Conservation (phyloP, 441 rosid species). For the Daphne laureola region DNA sequence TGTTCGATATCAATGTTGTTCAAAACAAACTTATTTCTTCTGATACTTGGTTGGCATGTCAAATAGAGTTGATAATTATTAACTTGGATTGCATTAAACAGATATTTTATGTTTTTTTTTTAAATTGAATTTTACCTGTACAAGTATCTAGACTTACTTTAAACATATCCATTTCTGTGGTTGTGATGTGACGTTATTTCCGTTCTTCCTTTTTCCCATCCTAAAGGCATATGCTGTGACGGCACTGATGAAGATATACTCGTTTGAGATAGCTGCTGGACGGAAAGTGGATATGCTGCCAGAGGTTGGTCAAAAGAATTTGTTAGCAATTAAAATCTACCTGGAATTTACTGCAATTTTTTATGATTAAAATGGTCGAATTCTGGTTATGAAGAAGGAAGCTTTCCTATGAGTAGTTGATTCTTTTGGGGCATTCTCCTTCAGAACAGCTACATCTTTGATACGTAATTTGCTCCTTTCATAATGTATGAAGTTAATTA, state of each 20-base stretch:
- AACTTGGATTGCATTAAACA: neutral
- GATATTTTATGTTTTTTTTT: neutral
- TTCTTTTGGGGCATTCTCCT: too few species aligned
- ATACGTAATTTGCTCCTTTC: too few species aligned
- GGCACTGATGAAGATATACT: constrained; percentile 85
- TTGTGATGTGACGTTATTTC: constrained; percentile 14
- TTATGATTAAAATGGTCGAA: too few species aligned
- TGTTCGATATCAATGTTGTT: too few species aligned
- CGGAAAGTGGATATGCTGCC: constrained; percentile 80
- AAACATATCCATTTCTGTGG: constrained; percentile 6
- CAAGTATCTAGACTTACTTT: neutral
- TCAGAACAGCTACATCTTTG: too few species aligned
- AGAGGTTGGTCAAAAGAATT: constrained; percentile 51
- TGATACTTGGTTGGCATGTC: too few species aligned
- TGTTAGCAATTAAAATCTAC: constrained; percentile 4
- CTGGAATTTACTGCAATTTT: neutral
- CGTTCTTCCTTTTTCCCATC: constrained; percentile 1
- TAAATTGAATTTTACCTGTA: neutral
- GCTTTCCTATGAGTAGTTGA: too few species aligned
- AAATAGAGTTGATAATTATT: neutral
- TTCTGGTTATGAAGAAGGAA: too few species aligned
- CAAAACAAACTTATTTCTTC: too few species aligned
- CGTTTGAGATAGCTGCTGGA: constrained; percentile 83
- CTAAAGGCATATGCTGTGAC: constrained; percentile 85
- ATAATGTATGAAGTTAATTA: too few species aligned